Evolutionary conservation across 192 early-diverging fungal species (phyloP).

Genomic region (Podila epigama): DNA sequence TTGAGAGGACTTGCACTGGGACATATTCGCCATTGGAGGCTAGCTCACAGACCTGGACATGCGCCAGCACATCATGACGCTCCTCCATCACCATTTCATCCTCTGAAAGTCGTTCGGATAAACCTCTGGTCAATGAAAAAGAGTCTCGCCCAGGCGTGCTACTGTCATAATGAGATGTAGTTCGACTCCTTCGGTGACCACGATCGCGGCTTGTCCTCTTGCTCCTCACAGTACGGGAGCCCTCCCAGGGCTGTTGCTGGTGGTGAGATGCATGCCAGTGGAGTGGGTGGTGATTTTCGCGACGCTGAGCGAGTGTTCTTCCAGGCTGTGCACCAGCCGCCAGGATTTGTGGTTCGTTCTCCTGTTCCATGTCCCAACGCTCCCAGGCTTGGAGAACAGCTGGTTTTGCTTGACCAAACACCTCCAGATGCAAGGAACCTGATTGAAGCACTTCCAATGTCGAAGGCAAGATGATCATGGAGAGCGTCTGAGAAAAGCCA

Average conservation of each 20-base stretch:
- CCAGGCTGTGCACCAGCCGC: not conserved
- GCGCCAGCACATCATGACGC: slow-evolving; percentile 71
- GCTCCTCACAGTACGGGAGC: not conserved
- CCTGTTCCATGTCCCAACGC: slow-evolving; percentile 62
- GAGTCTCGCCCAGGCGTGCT: not conserved
- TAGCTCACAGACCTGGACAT: slow-evolving; percentile 74
- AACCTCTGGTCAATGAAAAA: not conserved
- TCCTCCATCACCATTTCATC: slow-evolving; percentile 76
- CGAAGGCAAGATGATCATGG: slow-evolving; percentile 41
- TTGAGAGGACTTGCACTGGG: slow-evolving; percentile 60
- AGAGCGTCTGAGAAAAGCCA: slow-evolving; percentile 59
- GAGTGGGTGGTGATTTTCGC: not conserved
- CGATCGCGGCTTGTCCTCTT: not conserved
- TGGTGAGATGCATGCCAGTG: no score
- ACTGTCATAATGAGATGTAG: slow-evolving; percentile 1
- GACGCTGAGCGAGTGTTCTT: not conserved
- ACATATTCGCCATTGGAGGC: slow-evolving; percentile 67
- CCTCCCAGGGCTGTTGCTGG: not conserved
- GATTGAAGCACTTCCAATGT: slow-evolving; percentile 49
- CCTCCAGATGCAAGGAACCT: slow-evolving; percentile 54
- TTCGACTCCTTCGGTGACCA: not conserved
- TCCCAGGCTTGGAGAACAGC: slow-evolving; percentile 49
- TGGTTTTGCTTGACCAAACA: slow-evolving; percentile 55
- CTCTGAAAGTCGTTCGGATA: slow-evolving; percentile 55
- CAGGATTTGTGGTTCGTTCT: slow-evolving; percentile 19